Evolutionary conservation across 108 stramenopile species (phyloP).

Genomic region (Epipyxis sp.): DNA sequence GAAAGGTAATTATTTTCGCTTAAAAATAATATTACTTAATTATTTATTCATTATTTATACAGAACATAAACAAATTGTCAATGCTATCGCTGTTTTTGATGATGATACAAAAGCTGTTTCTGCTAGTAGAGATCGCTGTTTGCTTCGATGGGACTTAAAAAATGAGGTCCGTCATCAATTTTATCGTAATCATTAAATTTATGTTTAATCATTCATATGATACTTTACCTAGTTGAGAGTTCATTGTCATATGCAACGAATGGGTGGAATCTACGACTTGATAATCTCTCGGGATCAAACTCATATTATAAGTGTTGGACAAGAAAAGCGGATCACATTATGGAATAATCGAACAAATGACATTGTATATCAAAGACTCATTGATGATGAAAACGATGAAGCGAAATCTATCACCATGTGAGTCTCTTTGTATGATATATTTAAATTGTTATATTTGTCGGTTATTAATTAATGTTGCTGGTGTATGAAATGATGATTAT

Average conservation of each 20-base stretch:
- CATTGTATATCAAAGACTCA: conserved; percentile 31
- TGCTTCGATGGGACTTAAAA: conserved; percentile 66
- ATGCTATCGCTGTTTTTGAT: conserved; percentile 41
- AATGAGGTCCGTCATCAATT: conserved; percentile 22
- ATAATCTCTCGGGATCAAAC: conserved; percentile 51
- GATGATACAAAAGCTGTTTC: conserved; percentile 59
- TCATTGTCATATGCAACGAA: conserved; percentile 59
- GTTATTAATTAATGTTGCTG: not conserved
- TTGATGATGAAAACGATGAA: conserved; percentile 1
- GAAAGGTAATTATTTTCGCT: too few relatives aligned
- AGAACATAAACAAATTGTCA: conserved; percentile 54
- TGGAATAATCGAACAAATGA: conserved; percentile 59
- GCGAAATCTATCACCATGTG: not conserved
- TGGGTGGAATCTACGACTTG: conserved; percentile 61
- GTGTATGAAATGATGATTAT: conserved; percentile 39
- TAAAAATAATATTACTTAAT: not conserved
- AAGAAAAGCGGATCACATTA: conserved; percentile 55
- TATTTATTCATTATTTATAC: conserved; percentile 47
- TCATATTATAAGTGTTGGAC: conserved; percentile 57
- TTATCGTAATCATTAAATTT: not conserved
- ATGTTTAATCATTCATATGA: not conserved
- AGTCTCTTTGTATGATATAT: not conserved
- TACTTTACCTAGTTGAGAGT: conserved; percentile 13
- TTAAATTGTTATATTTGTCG: not conserved
- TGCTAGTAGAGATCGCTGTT: conserved; percentile 41